Percentiles rank a stretch among this genome's conserved stretches.
phyloP scores from a whole-genome alignment of 768 basidiomycete species.

The Daedaleopsis nitida region DNA sequence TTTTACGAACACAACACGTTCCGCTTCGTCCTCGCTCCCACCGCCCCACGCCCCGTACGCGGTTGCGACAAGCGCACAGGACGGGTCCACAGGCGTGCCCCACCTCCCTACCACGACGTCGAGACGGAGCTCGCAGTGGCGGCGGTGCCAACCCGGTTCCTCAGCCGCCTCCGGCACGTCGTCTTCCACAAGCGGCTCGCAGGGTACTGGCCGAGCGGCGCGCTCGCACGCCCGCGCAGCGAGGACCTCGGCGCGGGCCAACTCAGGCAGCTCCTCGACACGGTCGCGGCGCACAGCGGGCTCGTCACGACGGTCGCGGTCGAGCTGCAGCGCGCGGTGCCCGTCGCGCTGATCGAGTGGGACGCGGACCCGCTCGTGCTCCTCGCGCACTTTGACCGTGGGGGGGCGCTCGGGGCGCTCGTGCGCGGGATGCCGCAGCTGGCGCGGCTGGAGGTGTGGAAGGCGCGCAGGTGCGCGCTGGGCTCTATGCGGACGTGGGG shows the following conservation, averaged over 20 bases:
- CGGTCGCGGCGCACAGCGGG: neutral
- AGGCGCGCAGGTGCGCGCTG: neutral
- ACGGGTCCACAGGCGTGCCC: too few species aligned
- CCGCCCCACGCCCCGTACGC: neutral
- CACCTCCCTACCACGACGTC: too few species aligned
- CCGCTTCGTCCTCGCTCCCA: neutral
- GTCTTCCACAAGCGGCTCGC: neutral
- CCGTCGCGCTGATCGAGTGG: neutral
- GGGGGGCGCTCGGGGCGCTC: neutral
- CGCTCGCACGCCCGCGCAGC: neutral
- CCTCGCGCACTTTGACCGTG: neutral
- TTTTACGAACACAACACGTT: neutral
- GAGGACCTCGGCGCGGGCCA: neutral
- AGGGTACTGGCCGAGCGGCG: neutral
- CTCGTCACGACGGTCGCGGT: neutral
- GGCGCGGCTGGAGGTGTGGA: neutral
- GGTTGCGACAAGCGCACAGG: neutral
- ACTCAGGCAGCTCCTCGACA: neutral
- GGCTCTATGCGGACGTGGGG: neutral
- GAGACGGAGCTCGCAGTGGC: neutral
- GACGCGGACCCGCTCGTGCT: neutral
- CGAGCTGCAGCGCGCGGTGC: neutral
- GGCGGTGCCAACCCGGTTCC: neutral
- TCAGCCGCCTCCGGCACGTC: neutral
- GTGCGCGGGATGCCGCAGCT: neutral